Conservation (phyloP, 345 rosid genomes). For the Raphanus sativus region DNA sequence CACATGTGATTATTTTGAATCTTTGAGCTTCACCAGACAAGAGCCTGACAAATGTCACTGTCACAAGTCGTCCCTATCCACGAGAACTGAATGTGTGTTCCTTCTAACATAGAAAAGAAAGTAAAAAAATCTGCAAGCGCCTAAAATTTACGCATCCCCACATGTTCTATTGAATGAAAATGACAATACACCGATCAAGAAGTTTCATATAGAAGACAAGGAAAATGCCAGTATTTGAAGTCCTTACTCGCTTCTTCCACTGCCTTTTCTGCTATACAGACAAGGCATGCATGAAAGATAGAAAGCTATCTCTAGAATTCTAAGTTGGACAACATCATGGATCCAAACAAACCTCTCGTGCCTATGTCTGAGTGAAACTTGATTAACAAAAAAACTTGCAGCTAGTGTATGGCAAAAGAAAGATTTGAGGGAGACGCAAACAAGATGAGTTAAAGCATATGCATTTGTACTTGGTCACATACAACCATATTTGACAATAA, state of each 20-base stretch:
- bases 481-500: slow-evolving; percentile 15
- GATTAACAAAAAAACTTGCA: background rate
- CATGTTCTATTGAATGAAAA: slow-evolving; percentile 19
- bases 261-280: background rate
- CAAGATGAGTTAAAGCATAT: background rate
- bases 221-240: background rate
- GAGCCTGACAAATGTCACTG: slow-evolving; percentile 32
- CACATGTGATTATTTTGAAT: slow-evolving; percentile 26
- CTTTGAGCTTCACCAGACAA: background rate
- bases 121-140: slow-evolving; percentile 16
- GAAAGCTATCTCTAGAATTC: background rate
- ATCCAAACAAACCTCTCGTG: background rate
- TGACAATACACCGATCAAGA: slow-evolving; percentile 6
- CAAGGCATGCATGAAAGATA: background rate
- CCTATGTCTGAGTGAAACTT: background rate
- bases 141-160: slow-evolving; percentile 20
- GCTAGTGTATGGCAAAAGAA: background rate
- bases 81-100: slow-evolving; percentile 17
- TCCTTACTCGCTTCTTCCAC: background rate
- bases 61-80: slow-evolving; percentile 29
- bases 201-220: background rate
- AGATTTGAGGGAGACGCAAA: background rate
- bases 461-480: slow-evolving; percentile 11
- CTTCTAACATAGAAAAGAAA: slow-evolving; percentile 10
- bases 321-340: background rate